Conservation (phyloP, 495 filamentous ascomycete species). For the Oidiodendron maius region DNA sequence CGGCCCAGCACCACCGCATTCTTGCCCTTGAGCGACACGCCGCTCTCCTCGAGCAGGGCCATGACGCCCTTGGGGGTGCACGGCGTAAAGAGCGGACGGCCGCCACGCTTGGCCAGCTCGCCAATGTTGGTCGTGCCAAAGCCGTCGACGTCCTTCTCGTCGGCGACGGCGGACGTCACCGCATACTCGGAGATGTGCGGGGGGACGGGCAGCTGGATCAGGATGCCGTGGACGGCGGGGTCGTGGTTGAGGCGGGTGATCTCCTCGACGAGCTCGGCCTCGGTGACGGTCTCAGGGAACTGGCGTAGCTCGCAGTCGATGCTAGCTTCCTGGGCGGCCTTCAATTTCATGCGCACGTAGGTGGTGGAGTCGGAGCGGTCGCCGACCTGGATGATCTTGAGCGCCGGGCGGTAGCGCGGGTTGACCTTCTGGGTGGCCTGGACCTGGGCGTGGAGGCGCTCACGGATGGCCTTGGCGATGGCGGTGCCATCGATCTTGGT, state of each 20-base stretch:
- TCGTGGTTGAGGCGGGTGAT: constrained; percentile 84
- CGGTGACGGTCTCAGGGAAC: constrained; percentile 72
- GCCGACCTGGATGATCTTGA: constrained; percentile 94
- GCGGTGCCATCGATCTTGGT: constrained; percentile 93
- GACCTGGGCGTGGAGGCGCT: constrained; percentile 72
- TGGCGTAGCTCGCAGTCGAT: constrained; percentile 83
- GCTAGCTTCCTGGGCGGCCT: constrained; percentile 90
- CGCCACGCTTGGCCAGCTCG: constrained; percentile 90
- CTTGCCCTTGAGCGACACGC: constrained; percentile 80
- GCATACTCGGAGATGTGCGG: constrained; percentile 81
- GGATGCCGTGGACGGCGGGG: constrained; percentile 79
- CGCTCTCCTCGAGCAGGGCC: constrained; percentile 78
- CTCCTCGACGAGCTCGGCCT: constrained; percentile 77
- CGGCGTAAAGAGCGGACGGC: constrained; percentile 78
- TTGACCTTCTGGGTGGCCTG: constrained; percentile 71
- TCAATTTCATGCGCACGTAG: constrained; percentile 99
- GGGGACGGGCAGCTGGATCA: constrained; percentile 90
- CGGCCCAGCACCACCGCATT: constrained; percentile 91
- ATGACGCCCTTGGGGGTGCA: constrained; percentile 98
- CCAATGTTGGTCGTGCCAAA: constrained; percentile 93
- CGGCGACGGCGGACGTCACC: constrained; percentile 82
- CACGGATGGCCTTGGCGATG: constrained; percentile 85
- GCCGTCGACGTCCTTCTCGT: constrained; percentile 96
- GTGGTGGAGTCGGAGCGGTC: constrained; percentile 90
- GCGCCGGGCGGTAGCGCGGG: constrained; percentile 77